Base-by-base conservation (phyloP, 257 asterid genomes). In the Scutellaria barbata region DNA sequence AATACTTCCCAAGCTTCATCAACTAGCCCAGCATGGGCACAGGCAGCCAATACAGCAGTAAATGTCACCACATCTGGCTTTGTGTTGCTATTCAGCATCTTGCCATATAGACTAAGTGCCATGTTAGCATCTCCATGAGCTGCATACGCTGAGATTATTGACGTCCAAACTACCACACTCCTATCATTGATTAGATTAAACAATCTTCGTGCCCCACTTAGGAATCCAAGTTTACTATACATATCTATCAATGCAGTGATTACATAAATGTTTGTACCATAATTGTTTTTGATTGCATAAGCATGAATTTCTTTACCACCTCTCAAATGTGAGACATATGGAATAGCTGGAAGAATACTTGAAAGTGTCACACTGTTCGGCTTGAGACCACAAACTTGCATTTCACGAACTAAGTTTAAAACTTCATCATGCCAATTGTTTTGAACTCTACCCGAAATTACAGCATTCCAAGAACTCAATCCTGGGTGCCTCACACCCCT, bases 401-500 rank as follows among this genome's bases (percentile, higher is more conserved):
- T 88, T 76, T 83, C 76, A 6, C 78, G 81, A 59, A 85, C 79
- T 5, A 90, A 77, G 65, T 82, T 87, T 47, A 86, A 51, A 68
- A 74, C 89, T 43, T 52, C 79, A 63, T 85, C 86, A 14, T 76
- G 74, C 63, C 74, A 81, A 63, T 82, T 85, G 75, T 88, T 90
- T 83, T 92, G 97, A 78, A 87, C 87, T 51, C 72, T 81, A 10
- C 97, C 96, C 4, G 98, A 85, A 76, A 92, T 80, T 5, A 87
- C 81, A 80, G 95, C 96, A 85, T 92, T 92, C 95, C 96, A 92
- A 41, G 83, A 68, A 74, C 93, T 90, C 85, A 88, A 41, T 50
- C 84, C 87, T 0, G 96, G 95, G 39, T 62, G 82, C 48, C 55
- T 80, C 81, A 82, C 76, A 75, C 79, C 87, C 79, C 51, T 72